Evolutionary conservation across 768 basidiomycete species (phyloP).

Genomic region (Suillus clintonianus): DNA sequence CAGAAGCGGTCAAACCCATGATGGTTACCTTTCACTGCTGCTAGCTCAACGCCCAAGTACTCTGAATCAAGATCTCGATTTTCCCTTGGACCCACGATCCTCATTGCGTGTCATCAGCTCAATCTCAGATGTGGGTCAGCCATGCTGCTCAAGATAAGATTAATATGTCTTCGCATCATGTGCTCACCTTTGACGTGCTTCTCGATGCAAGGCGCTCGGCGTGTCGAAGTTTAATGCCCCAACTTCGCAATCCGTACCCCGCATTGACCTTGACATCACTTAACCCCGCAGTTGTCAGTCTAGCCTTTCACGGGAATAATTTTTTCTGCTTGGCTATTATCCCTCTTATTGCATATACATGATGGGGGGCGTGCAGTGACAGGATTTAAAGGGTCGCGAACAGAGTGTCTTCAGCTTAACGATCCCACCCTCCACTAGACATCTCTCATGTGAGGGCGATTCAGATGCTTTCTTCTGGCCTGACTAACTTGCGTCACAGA

Average conservation of each 20-base stretch:
- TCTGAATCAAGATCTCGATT: slow-evolving; percentile 1
- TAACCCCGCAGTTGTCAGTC: background rate
- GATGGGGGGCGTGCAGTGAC: slow-evolving; percentile 2
- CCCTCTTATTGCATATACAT: slow-evolving; percentile 10
- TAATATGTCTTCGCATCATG: slow-evolving; percentile 21
- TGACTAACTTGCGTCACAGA: background rate
- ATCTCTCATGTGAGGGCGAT: background rate
- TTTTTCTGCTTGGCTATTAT: slow-evolving; percentile 3
- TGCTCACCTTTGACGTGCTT: slow-evolving; percentile 21
- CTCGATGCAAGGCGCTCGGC: slow-evolving; percentile 10
- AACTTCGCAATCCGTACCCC: slow-evolving; percentile 12
- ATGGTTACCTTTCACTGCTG: background rate
- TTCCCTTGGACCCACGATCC: slow-evolving; percentile 24
- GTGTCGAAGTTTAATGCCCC: slow-evolving; percentile 11
- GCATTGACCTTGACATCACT: slow-evolving; percentile 2
- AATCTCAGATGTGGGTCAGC: slow-evolving; percentile 17
- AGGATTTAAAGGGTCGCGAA: slow-evolving; percentile 23
- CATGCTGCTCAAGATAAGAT: slow-evolving; percentile 20
- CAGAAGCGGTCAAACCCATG: background rate
- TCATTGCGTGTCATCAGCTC: slow-evolving; percentile 11
- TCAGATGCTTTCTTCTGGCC: background rate
- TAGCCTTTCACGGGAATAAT: background rate
- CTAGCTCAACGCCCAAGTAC: background rate
- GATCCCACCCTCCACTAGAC: background rate
- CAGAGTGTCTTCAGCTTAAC: background rate